Percentiles rank a stretch among this genome's conserved stretches.
These are phyloP conservation scores for Hyphopichia burtonii DNA, from an alignment of 1,139 yeast genomes.

Conservation along the genomic window DNA sequence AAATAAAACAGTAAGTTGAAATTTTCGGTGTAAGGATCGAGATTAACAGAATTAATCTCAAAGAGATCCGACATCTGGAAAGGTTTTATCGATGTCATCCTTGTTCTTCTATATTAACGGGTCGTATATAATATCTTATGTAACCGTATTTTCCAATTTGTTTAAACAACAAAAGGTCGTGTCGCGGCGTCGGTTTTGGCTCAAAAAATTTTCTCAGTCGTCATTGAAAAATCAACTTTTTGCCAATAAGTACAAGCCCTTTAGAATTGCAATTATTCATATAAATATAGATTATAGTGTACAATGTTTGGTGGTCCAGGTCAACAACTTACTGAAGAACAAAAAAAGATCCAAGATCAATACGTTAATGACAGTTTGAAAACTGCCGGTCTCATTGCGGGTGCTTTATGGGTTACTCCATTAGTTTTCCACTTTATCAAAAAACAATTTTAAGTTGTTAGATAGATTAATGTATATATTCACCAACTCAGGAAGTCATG, in stretches of 20 bases:
- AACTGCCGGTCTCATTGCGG: constrained; percentile 70
- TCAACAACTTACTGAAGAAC: constrained; percentile 73
- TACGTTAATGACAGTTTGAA: constrained; percentile 65
- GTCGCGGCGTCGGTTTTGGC: not conserved
- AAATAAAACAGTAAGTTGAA: constrained; percentile 81
- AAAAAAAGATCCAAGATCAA: constrained; percentile 70
- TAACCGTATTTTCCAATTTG: too few species aligned
- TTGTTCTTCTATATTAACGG: not conserved
- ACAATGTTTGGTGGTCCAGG: constrained; percentile 80
- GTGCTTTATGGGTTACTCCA: constrained; percentile 77
- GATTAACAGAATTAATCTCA: constrained; percentile 67
- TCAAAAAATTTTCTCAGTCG: not conserved
- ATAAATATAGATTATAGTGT: too few species aligned
- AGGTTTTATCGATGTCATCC: constrained; percentile 80
- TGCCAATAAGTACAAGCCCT: too few species aligned
- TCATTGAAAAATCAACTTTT: not conserved
- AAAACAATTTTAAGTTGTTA: constrained; percentile 46
- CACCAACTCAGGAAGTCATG: not conserved
- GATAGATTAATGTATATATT: constrained; percentile 1
- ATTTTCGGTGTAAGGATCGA: constrained; percentile 89
- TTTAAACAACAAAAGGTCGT: not conserved
- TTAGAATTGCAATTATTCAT: too few species aligned
- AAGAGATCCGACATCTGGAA: constrained; percentile 85
- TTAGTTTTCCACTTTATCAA: constrained; percentile 59
- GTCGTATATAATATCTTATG: too few species aligned